Base-by-base conservation (phyloP, 805 yeast genomes). In the Nakazawaea siamensis region DNA sequence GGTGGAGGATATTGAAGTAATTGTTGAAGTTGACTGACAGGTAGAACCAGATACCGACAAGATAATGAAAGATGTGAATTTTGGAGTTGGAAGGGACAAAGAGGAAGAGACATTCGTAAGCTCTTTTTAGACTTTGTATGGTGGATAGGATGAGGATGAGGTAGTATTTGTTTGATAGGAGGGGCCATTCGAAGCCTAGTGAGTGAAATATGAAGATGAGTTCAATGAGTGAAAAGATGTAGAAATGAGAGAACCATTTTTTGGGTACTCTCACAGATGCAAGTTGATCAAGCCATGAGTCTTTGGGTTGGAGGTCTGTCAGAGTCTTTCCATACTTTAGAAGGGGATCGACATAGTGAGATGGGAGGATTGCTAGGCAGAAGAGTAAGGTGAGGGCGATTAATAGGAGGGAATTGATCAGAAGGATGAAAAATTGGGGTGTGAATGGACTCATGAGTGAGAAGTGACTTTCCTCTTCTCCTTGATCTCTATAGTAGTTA, bases 11-110 rank as follows among this genome's bases (percentile, higher is more conserved):
- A 60, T 35, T 35, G 13, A 35, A 14, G 11, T 5, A 29, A 15
- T 29, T 43, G 16, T 64, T 65, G 7, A 66, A 18, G 35, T 73
- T 65, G 8, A 77, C 56, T 1, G 68, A 51, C 0, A 70, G 36
- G 43, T 82, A 82, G 47, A 74, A 80, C 45, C 64, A 60, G 4
- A 79, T 23, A 0, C 92, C 94, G 4, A 70, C 79, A 1, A 75
- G 33, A 46, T 80, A 82, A 54, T 82, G 92, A 1, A 73, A 60
- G 24, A 80, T 46, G 47, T 80, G 78, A 62, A 82, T 81, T 39
- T 64, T 64, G 2, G 86, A 29, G 3, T 68, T 60, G 49, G 68
- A 75, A 24, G 70, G 61, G 15, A 12, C 29, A 6, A 10, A 20
- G 10, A 81, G 61, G 33, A 45, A 59, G 2, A 59, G 38, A 28